These are phyloP conservation scores for Orobanche coerulescens DNA, from an alignment of 257 asterid species.

Conservation along the genomic window DNA sequence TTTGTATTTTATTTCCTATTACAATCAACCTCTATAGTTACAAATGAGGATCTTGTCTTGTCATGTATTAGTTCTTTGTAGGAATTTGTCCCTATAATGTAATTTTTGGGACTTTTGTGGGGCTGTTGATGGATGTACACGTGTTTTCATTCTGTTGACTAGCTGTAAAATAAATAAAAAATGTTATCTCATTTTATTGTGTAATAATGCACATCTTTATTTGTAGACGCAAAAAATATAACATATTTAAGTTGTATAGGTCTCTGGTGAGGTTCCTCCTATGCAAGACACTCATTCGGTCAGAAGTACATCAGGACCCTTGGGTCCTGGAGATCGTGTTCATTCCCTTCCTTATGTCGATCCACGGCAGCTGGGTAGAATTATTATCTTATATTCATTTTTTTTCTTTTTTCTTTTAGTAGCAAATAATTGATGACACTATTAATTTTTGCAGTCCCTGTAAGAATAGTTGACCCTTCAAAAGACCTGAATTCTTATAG, in stretches of 20 bases:
- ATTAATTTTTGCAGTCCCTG: conserved; percentile 57
- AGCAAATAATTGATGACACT: conserved; percentile 6
- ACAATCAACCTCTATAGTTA: not conserved
- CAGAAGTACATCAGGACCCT: conserved; percentile 92
- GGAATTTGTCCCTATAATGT: too few relatives aligned
- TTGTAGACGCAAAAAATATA: too few relatives aligned
- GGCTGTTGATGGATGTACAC: too few relatives aligned
- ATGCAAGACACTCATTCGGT: conserved; percentile 70
- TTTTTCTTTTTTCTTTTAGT: not conserved
- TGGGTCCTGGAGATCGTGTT: conserved; percentile 81
- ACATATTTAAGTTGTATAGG: too few relatives aligned
- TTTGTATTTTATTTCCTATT: not conserved
- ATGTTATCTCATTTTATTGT: too few relatives aligned
- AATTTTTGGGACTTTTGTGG: too few relatives aligned
- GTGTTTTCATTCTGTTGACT: too few relatives aligned
- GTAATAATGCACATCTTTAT: too few relatives aligned
- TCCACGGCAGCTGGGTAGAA: conserved; percentile 82
- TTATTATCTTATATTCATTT: not conserved
- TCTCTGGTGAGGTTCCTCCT: conserved; percentile 78
- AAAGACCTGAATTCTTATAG: conserved; percentile 78
- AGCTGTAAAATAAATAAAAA: too few relatives aligned
- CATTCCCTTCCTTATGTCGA: conserved; percentile 70
- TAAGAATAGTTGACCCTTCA: conserved; percentile 73
- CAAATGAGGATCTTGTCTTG: not conserved
- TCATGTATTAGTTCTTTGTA: not conserved